Base-by-base conservation (phyloP, 495 filamentous ascomycete species). In the Tuber borchii region DNA sequence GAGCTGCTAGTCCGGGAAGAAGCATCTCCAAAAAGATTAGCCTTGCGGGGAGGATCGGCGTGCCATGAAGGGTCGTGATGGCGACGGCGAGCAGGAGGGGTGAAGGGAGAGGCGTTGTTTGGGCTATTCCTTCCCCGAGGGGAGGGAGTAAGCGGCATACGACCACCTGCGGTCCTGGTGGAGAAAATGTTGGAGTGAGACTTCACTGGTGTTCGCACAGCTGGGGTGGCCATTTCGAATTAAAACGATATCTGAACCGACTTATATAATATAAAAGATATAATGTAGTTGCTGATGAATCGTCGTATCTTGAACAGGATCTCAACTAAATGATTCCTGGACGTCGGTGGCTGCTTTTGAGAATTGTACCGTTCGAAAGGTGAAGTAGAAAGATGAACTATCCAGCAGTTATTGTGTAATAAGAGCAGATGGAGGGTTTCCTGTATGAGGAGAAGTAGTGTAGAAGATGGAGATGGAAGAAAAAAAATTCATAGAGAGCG, bases 181-280 rank as follows among this genome's bases (percentile, higher is more conserved):
- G 93, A 95, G 87, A 99, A 97, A 81, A 97, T 88, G 73, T 93
- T 93, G 85, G 91, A 89, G 85, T 97, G 95, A 87, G 91, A 94
- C 88, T 96, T 97, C 83, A 95, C 87, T 61, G 95, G 95, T 74
- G 95, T 99, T 74, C 92, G 92, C 83, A 97, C 91, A 81, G 91
- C 88, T 85, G 90, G 88, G 83, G 93, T 92, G 84, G 95, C 93
- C 95, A 98, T 99, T 71, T 69, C 17, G 71, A 26, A 34, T 71
- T 39, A 43, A 39, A 45, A 65, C 26, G 26, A 65, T 65, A 34
- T 65, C 56, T 19, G 56, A 65, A 65, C n/a, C n/a, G 56, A 31
- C 10, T n/a, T 65, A 34, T 61, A 31, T 61, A 56, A 31, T 61
- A 56, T 56, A 61, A 61, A 61, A 2, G 26, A 31, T 31, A 6